Evolutionary conservation across 2,329 filamentous ascomycete genomes (phyloP).

Genomic region (Cladosporium sp.): DNA sequence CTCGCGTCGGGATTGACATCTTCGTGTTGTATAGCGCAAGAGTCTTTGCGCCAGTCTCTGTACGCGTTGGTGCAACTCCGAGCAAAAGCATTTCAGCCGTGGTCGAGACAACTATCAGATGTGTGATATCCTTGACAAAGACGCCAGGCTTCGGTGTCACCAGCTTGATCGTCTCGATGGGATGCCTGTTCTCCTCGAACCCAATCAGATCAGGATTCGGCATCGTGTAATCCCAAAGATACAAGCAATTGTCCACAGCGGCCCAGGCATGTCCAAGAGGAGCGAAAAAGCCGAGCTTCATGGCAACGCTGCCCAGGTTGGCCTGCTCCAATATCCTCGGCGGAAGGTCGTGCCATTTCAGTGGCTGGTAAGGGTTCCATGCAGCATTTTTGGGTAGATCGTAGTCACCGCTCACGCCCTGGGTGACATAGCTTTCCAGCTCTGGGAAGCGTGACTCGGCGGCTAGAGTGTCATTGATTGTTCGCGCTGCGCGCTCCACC

Average conservation of each 20-base stretch:
- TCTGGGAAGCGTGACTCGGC: slow-evolving; percentile 80
- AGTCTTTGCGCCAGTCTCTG: slow-evolving; percentile 62
- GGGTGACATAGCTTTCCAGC: slow-evolving; percentile 77
- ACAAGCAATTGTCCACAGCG: slow-evolving; percentile 89
- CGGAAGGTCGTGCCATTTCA: slow-evolving; percentile 82
- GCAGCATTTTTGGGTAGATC: slow-evolving; percentile 65
- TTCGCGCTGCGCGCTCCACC: slow-evolving; percentile 74
- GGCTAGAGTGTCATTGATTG: slow-evolving; percentile 74
- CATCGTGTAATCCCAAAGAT: slow-evolving; percentile 95
- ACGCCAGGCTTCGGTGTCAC: slow-evolving; percentile 81
- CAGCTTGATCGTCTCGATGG: slow-evolving; percentile 86
- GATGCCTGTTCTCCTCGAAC: slow-evolving; percentile 82
- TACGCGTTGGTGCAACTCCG: slow-evolving; percentile 68
- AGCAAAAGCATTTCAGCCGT: slow-evolving; percentile 78
- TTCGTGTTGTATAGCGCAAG: slow-evolving; percentile 84
- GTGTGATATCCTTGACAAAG: slow-evolving; percentile 79
- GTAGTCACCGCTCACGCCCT: slow-evolving; percentile 88
- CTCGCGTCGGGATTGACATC: slow-evolving; percentile 74
- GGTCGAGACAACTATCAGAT: slow-evolving; percentile 86
- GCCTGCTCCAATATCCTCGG: slow-evolving; percentile 90
- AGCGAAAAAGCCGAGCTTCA: slow-evolving; percentile 92
- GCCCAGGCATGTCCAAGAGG: slow-evolving; percentile 95
- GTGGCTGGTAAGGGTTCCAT: slow-evolving; percentile 86
- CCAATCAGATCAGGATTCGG: slow-evolving; percentile 88
- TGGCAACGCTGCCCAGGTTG: slow-evolving; percentile 79